Conservation (phyloP, 805 yeast genomes). For the Saturnispora mendoncae region DNA sequence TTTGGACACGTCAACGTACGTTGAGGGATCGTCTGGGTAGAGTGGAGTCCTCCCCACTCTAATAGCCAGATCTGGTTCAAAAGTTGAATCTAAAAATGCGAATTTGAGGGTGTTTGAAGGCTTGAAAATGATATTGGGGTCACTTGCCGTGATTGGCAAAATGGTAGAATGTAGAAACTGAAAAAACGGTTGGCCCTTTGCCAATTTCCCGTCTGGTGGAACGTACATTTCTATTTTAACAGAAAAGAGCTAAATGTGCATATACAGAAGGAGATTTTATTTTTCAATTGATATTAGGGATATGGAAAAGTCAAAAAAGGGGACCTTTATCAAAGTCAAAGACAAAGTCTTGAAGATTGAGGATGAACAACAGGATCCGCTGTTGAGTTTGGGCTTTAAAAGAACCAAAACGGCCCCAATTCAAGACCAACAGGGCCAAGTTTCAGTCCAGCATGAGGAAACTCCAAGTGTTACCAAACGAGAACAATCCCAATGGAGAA, state of each 20-base stretch:
- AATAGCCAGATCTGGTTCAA: constrained; percentile 26
- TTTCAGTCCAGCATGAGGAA: constrained; percentile 61
- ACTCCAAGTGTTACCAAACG: constrained; percentile 47
- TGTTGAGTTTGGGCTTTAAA: constrained; percentile 73
- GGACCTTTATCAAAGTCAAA: constrained; percentile 24
- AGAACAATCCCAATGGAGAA: constrained; percentile 73
- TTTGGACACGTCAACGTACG: constrained; percentile 44
- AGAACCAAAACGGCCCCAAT: constrained; percentile 59
- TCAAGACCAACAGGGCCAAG: constrained; percentile 42
- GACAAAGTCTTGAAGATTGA: constrained; percentile 52
- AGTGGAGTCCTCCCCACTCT: constrained; percentile 32
- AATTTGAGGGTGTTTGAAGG: constrained; percentile 27
- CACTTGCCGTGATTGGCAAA: constrained; percentile 29
- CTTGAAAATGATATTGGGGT: constrained; percentile 27
- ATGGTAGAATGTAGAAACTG: constrained; percentile 24
- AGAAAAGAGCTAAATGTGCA: not conserved
- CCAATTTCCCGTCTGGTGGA: constrained; percentile 25
- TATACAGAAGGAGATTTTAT: not conserved
- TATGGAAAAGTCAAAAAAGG: constrained; percentile 23
- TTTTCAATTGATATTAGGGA: constrained; percentile 1
- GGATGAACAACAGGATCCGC: constrained; percentile 68
- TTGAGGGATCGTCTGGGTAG: constrained; percentile 35
- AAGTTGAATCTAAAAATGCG: constrained; percentile 26
- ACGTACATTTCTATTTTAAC: constrained; percentile 21
- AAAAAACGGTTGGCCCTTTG: constrained; percentile 23